phyloP scores from a whole-genome alignment of 2,329 filamentous ascomycete species.

The Esteya vermicola region DNA sequence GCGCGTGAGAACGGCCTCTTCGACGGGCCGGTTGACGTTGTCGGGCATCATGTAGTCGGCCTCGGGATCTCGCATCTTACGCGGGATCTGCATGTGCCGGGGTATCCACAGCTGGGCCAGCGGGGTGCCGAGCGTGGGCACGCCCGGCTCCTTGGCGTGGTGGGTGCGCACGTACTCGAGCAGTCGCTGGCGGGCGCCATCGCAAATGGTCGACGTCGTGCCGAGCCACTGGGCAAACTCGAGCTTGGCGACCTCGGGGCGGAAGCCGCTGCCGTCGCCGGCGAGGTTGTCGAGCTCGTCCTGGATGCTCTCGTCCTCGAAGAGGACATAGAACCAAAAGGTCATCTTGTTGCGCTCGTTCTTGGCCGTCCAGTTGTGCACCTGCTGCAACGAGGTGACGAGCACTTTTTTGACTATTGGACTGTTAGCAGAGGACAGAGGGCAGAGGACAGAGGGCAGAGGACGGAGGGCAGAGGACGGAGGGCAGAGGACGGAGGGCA shows the following conservation, averaged over 20 bases:
- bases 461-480: conserved; percentile 13
- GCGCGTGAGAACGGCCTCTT: too few relatives aligned
- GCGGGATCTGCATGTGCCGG: conserved; percentile 28
- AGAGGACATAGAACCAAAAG: conserved; percentile 53
- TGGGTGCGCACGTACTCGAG: conserved; percentile 38
- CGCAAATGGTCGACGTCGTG: conserved; percentile 45
- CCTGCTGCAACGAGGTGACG: conserved; percentile 51
- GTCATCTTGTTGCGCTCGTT: conserved; percentile 58
- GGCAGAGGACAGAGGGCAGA: not conserved
- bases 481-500: not conserved
- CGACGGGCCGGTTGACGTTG: too few relatives aligned
- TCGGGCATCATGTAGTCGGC: conserved; percentile 19
- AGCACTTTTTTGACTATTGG: conserved; percentile 47
- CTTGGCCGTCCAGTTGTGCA: conserved; percentile 56
- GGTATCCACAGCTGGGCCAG: conserved; percentile 43
- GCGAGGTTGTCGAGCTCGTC: conserved; percentile 36
- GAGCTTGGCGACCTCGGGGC: conserved; percentile 40
- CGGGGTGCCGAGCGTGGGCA: conserved; percentile 33
- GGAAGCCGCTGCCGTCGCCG: conserved; percentile 36
- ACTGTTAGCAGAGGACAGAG: not conserved
- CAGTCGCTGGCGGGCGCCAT: conserved; percentile 38
- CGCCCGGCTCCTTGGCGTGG: conserved; percentile 32
- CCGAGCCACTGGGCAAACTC: conserved; percentile 49
- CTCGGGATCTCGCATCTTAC: too few relatives aligned
- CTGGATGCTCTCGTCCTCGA: conserved; percentile 38